These are phyloP conservation scores for Boletus pseudo-olivaceus DNA, from an alignment of 768 basidiomycete genomes.

Conservation along the genomic window DNA sequence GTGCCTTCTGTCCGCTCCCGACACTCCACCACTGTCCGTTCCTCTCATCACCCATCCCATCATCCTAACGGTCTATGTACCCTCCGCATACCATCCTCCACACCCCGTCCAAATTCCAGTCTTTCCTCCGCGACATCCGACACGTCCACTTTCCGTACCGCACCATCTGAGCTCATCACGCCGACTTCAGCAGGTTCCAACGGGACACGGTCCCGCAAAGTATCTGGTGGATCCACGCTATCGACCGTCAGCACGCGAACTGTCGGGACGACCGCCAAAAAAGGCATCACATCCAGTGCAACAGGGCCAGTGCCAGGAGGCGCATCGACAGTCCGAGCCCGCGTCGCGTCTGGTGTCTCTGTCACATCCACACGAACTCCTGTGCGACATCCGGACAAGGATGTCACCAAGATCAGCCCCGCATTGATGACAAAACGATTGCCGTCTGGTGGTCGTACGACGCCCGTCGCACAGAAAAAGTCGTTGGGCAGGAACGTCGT, in stretches of 20 bases:
- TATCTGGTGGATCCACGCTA: constrained; percentile 28
- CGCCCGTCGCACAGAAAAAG: constrained; percentile 20
- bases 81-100: constrained; percentile 29
- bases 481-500: constrained; percentile 10
- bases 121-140: constrained; percentile 32
- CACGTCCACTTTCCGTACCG: constrained; percentile 29
- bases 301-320: constrained; percentile 10
- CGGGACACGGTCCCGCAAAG: constrained; percentile 27
- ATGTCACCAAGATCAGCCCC: constrained; percentile 22
- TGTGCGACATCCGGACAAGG: constrained; percentile 24
- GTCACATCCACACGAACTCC: constrained; percentile 23
- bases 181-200: constrained; percentile 27
- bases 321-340: constrained; percentile 5
- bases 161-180: constrained; percentile 27
- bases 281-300: constrained; percentile 1
- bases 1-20: constrained; percentile 15
- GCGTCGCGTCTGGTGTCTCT: constrained; percentile 29
- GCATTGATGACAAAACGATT: constrained; percentile 17
- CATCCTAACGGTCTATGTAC: constrained; percentile 25
- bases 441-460: constrained; percentile 22
- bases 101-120: constrained; percentile 25
- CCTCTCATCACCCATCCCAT: constrained; percentile 20
- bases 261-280: constrained; percentile 26
- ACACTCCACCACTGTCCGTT: constrained; percentile 24
- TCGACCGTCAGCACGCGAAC: constrained; percentile 31